These are phyloP conservation scores for Geranium incanum DNA, from an alignment of 441 rosid species.

Conservation along the genomic window DNA sequence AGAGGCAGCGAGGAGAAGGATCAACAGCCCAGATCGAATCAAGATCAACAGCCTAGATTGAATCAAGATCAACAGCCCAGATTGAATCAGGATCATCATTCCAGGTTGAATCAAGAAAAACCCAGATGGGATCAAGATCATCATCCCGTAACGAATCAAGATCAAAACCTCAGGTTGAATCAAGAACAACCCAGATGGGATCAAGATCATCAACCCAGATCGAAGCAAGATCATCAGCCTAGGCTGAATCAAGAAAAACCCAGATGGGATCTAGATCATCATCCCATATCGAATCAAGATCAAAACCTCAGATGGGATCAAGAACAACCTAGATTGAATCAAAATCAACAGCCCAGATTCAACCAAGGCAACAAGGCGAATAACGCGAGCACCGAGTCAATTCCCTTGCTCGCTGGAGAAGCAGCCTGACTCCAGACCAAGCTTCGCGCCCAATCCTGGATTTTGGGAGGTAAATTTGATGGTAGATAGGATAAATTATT, in stretches of 20 bases:
- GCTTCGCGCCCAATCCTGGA: not conserved
- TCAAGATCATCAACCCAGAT: constrained; percentile 3
- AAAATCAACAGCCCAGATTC: constrained; percentile 15
- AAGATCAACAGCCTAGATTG: constrained; percentile 2
- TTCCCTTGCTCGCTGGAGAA: constrained; percentile 4
- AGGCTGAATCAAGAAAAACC: not conserved
- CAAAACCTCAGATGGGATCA: too few relatives aligned
- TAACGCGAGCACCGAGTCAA: constrained; percentile 10
- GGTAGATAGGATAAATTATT: constrained; percentile 12
- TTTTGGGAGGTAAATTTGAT: constrained; percentile 6
- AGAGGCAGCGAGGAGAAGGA: constrained; percentile 18
- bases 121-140: too few relatives aligned
- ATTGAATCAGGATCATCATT: too few relatives aligned
- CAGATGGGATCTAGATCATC: too few relatives aligned
- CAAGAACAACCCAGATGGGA: constrained; percentile 11
- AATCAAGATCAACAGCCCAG: not conserved
- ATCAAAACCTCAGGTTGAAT: too few relatives aligned
- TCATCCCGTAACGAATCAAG: too few relatives aligned
- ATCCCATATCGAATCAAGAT: too few relatives aligned
- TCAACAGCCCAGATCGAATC: constrained; percentile 4
- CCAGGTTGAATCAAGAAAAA: not conserved
- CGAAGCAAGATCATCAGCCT: not conserved
- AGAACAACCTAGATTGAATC: too few relatives aligned
- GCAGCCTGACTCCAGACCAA: not conserved
- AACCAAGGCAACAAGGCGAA: not conserved